A percentile compares a stretch with the other conserved stretches of the same genome.
phyloP scores from a whole-genome alignment of 2,329 filamentous ascomycete species.

The Bipolaris gigantea region DNA sequence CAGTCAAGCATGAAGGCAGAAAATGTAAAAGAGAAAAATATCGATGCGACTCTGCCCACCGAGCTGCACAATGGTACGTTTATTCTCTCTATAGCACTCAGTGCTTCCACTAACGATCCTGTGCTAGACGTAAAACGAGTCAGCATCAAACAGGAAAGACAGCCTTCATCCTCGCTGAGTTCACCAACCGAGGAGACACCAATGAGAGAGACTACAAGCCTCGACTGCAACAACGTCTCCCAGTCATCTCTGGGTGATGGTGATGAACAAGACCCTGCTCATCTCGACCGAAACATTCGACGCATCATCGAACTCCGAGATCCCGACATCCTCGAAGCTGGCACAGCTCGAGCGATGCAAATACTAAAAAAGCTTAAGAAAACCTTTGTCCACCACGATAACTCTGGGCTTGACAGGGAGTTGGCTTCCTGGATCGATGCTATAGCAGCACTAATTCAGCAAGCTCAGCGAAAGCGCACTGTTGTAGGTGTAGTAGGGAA shows the following conservation, averaged over 20 bases:
- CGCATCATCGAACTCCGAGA: slow-evolving; percentile 37
- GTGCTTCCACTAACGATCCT: not conserved
- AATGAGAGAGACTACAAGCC: too few relatives aligned
- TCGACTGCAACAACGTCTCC: too few relatives aligned
- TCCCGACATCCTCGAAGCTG: slow-evolving; percentile 45
- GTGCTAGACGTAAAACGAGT: not conserved
- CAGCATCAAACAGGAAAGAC: not conserved
- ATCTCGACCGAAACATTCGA: slow-evolving; percentile 29
- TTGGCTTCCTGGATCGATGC: slow-evolving; percentile 47
- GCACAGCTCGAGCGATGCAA: slow-evolving; percentile 44
- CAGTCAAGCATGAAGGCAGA: not conserved
- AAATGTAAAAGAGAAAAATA: too few relatives aligned
- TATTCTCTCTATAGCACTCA: not conserved
- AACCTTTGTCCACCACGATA: slow-evolving; percentile 30
- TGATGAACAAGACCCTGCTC: slow-evolving; percentile 3
- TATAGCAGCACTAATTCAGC: slow-evolving; percentile 48
- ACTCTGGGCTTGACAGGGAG: slow-evolving; percentile 23
- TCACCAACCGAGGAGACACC: not conserved
- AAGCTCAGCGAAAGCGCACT: slow-evolving; percentile 46
- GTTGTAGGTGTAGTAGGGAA: slow-evolving; percentile 64
- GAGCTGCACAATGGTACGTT: not conserved
- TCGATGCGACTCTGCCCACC: too few relatives aligned
- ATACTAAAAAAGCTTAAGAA: slow-evolving; percentile 42
- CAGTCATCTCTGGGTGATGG: slow-evolving; percentile 2
- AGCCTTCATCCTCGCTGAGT: not conserved